Evolutionary conservation across 2,329 filamentous ascomycete genomes (phyloP).

Genomic region (Elsinoe arachidis): DNA sequence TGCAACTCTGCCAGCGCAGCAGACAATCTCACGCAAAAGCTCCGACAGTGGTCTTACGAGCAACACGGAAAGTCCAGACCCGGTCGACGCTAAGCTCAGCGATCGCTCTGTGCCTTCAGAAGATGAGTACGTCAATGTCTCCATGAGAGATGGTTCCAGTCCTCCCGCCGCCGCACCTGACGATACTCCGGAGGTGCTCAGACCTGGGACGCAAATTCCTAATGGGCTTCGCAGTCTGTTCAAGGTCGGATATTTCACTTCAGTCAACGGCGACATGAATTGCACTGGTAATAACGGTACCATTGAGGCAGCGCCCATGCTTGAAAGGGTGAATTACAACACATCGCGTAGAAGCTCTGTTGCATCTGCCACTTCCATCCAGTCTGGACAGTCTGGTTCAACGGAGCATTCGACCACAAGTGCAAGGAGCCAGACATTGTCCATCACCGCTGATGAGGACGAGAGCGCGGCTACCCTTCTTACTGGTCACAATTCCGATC

Average conservation of each 20-base stretch:
- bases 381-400: slow-evolving; percentile 20
- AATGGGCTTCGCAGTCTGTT: slow-evolving; percentile 63
- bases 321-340: slow-evolving; percentile 22
- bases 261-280: slow-evolving; percentile 49
- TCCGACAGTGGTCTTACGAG: slow-evolving; percentile 18
- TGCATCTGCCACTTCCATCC: slow-evolving; percentile 21
- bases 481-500: slow-evolving; percentile 17
- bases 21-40: slow-evolving; percentile 1
- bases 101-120: slow-evolving; percentile 78
- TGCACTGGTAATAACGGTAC: slow-evolving; percentile 40
- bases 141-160: slow-evolving; percentile 55
- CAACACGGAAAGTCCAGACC: slow-evolving; percentile 17
- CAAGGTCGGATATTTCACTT: slow-evolving; percentile 57
- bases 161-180: slow-evolving; percentile 10
- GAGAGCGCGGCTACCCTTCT: slow-evolving; percentile 20
- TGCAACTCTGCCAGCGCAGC: slow-evolving; percentile 15
- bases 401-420: slow-evolving; percentile 15
- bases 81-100: slow-evolving; percentile 50
- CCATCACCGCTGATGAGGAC: slow-evolving; percentile 21
- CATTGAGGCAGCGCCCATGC: slow-evolving; percentile 21
- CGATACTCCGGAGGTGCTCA: slow-evolving; percentile 45
- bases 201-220: slow-evolving; percentile 51
- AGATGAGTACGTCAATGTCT: slow-evolving; percentile 83
- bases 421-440: slow-evolving; percentile 9
- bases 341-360: slow-evolving; percentile 18